phyloP scores from a whole-genome alignment of 768 basidiomycete species.

The Tulasnella calospora region DNA sequence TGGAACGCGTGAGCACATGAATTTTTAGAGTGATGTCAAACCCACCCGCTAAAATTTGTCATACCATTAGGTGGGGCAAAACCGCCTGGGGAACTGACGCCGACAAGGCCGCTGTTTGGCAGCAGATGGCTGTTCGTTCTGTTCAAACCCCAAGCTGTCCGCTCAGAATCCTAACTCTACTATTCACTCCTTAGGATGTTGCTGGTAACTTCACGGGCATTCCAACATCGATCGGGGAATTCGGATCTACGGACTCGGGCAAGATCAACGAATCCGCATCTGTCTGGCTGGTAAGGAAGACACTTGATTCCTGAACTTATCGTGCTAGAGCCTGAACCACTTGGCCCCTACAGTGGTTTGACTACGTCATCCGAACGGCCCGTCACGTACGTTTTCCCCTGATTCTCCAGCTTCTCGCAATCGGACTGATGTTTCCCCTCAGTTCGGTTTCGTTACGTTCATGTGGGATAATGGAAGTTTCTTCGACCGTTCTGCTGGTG shows the following conservation, averaged over 20 bases:
- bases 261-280: neutral
- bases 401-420: neutral
- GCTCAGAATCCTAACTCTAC: neutral
- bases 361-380: slow-evolving; percentile 12
- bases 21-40: neutral
- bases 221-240: neutral
- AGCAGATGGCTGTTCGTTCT: slow-evolving; percentile 1
- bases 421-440: neutral
- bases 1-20: slow-evolving; percentile 1
- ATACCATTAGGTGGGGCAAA: neutral
- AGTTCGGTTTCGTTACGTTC: neutral
- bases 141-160: neutral
- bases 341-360: neutral
- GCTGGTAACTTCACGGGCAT: slow-evolving; percentile 5
- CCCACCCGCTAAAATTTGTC: neutral
- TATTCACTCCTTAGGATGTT: neutral
- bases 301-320: neutral
- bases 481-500: neutral
- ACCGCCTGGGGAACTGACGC: neutral
- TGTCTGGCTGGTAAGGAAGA: neutral
- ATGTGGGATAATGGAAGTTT: slow-evolving; percentile 11
- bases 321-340: neutral
- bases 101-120: neutral
- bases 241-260: neutral
- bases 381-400: neutral